Conservation (phyloP, 2,329 filamentous ascomycete genomes). For the Beauveria australis region DNA sequence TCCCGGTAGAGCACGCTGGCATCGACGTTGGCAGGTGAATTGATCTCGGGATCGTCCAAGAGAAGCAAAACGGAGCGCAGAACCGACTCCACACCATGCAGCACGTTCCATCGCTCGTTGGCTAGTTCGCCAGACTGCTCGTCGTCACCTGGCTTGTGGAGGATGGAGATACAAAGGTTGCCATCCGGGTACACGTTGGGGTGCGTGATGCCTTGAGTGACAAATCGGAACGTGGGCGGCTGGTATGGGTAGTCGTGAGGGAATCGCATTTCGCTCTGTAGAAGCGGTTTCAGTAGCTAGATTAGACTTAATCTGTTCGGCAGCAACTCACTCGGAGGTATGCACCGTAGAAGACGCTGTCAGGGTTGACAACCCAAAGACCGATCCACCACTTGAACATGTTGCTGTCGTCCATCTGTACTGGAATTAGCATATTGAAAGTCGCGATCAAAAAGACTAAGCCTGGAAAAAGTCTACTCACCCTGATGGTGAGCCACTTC, state of each 20-base stretch:
- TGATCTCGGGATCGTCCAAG: slow-evolving; percentile 88
- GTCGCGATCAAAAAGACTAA: not conserved
- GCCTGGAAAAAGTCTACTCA: slow-evolving; percentile 30
- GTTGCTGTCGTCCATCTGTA: slow-evolving; percentile 67
- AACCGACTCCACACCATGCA: slow-evolving; percentile 90
- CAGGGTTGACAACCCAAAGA: slow-evolving; percentile 85
- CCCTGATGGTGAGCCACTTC: slow-evolving; percentile 89
- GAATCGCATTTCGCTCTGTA: slow-evolving; percentile 74
- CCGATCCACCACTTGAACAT: slow-evolving; percentile 82
- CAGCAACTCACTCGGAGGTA: slow-evolving; percentile 63
- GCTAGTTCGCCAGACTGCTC: slow-evolving; percentile 85
- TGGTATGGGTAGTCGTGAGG: slow-evolving; percentile 81
- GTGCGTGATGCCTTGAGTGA: slow-evolving; percentile 67
- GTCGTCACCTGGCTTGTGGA: slow-evolving; percentile 87
- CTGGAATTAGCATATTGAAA: not conserved
- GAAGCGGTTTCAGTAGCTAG: not conserved
- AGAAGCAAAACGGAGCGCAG: slow-evolving; percentile 86
- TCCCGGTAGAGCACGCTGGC: slow-evolving; percentile 81
- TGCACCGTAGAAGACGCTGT: slow-evolving; percentile 84
- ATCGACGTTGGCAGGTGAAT: slow-evolving; percentile 90
- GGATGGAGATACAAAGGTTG: slow-evolving; percentile 90
- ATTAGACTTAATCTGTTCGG: not conserved
- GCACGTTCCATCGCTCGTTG: slow-evolving; percentile 87
- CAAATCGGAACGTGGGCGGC: slow-evolving; percentile 83
- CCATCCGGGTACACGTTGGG: slow-evolving; percentile 92